phyloP scores from a whole-genome alignment of 2,329 filamentous ascomycete species.

The Zymoseptoria passerinii region DNA sequence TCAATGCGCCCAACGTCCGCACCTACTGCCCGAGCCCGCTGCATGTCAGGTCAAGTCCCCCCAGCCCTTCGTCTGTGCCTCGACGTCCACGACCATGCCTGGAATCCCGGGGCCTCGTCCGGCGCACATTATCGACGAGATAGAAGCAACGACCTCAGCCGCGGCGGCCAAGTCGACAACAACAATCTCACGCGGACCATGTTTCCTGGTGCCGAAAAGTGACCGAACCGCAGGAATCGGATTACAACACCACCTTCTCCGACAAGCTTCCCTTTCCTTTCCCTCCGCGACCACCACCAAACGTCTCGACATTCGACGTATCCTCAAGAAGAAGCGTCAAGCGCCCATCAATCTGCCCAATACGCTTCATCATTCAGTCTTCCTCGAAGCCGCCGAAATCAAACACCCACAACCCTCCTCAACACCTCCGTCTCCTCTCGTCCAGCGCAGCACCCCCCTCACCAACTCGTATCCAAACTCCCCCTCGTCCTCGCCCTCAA shows the following conservation, averaged over 20 bases:
- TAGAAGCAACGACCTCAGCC: background rate
- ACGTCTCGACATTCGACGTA: background rate
- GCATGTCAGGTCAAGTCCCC: too few relatives aligned
- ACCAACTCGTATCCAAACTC: too few relatives aligned
- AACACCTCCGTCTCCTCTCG: constrained; percentile 8
- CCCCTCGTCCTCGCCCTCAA: too few relatives aligned
- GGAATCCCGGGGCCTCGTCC: background rate
- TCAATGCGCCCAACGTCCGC: background rate
- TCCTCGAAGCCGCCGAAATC: constrained; percentile 11
- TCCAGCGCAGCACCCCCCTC: background rate
- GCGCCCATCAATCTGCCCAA: background rate
- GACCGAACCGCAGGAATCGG: background rate
- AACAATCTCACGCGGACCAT: constrained; percentile 4
- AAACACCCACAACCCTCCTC: constrained; percentile 6
- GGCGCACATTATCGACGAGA: background rate
- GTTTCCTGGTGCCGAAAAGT: background rate
- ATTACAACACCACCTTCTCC: constrained; percentile 6
- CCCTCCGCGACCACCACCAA: background rate
- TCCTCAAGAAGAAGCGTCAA: constrained; percentile 12
- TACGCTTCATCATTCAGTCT: too few relatives aligned
- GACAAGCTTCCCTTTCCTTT: background rate
- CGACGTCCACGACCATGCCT: constrained; percentile 10
- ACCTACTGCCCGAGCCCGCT: constrained; percentile 1
- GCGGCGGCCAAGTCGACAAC: constrained; percentile 15
- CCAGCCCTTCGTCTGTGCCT: constrained; percentile 7